phyloP scores from a whole-genome alignment of 768 basidiomycete species.

The Vararia minispora region DNA sequence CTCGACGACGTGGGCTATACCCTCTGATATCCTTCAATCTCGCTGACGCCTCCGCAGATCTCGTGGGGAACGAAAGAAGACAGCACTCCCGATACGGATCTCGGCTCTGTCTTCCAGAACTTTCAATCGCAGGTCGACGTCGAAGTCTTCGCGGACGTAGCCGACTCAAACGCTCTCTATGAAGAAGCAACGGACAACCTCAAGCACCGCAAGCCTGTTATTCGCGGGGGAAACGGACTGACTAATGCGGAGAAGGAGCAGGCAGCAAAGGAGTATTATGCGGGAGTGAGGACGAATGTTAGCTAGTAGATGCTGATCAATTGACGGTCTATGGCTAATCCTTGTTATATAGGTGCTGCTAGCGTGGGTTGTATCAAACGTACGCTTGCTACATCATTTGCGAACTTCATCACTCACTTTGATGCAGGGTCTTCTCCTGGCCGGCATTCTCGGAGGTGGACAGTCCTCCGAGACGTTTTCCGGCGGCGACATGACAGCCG shows the following conservation, averaged over 20 bases:
- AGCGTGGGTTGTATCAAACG: constrained; percentile 79
- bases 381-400: constrained; percentile 22
- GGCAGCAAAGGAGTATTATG: constrained; percentile 78
- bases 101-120: constrained; percentile 77
- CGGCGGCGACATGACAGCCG: constrained; percentile 35
- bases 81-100: constrained; percentile 55
- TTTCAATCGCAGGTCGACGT: constrained; percentile 77
- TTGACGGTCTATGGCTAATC: constrained; percentile 4
- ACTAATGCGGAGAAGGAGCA: constrained; percentile 57
- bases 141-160: constrained; percentile 71
- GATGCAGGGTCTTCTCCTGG: constrained; percentile 52
- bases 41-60: constrained; percentile 33
- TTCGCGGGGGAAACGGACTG: constrained; percentile 20
- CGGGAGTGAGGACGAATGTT: constrained; percentile 75
- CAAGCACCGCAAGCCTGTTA: constrained; percentile 37
- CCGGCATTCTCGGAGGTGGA: constrained; percentile 56
- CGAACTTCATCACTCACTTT: not conserved
- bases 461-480: constrained; percentile 51
- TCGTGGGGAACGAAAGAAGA: constrained; percentile 98
- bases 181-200: constrained; percentile 75
- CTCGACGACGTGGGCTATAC: constrained; percentile 59
- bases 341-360: constrained; percentile 41
- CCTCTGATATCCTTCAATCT: constrained; percentile 5
- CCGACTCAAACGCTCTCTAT: constrained; percentile 76
- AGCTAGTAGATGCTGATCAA: constrained; percentile 13